Percentiles rank a stretch among this genome's conserved stretches.
Conservation (phyloP, 2,329 filamentous ascomycete species). For the Fusarium aywerte region DNA sequence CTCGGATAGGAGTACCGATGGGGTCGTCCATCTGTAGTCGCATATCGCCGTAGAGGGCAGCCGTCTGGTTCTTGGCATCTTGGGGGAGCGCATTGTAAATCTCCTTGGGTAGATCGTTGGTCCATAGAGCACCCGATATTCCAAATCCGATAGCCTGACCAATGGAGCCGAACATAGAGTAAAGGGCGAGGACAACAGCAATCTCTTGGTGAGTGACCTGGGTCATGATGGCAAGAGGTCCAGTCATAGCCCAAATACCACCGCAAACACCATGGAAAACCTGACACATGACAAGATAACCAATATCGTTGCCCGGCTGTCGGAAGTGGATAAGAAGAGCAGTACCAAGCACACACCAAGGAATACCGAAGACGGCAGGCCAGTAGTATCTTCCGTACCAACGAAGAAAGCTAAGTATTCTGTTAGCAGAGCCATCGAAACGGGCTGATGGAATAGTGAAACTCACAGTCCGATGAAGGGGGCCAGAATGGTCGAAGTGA, state of each 20-base stretch:
- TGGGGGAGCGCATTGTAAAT: slow-evolving; percentile 63
- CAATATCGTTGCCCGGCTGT: slow-evolving; percentile 52
- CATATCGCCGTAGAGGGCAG: slow-evolving; percentile 65
- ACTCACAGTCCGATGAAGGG: slow-evolving; percentile 56
- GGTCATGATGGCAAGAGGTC: slow-evolving; percentile 47
- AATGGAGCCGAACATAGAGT: slow-evolving; percentile 46
- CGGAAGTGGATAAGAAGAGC: slow-evolving; percentile 54
- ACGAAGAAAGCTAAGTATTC: slow-evolving; percentile 54
- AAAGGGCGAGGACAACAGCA: slow-evolving; percentile 48
- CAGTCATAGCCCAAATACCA: slow-evolving; percentile 60
- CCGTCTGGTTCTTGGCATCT: slow-evolving; percentile 50
- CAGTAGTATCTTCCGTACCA: slow-evolving; percentile 63
- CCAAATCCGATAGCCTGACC: slow-evolving; percentile 49
- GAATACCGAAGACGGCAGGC: slow-evolving; percentile 60
- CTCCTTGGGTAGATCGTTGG: slow-evolving; percentile 52
- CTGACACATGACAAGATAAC: slow-evolving; percentile 62
- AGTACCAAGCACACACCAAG: slow-evolving; percentile 64
- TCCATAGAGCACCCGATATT: slow-evolving; percentile 49
- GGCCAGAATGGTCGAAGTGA: slow-evolving; percentile 60
- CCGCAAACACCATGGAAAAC: slow-evolving; percentile 62
- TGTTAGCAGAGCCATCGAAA: background rate
- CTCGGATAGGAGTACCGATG: slow-evolving; percentile 56
- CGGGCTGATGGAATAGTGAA: background rate
- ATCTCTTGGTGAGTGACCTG: slow-evolving; percentile 48
- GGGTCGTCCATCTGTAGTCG: slow-evolving; percentile 62